Conservation (phyloP, 2,329 filamentous ascomycete species). For the Pezicula radicicola region DNA sequence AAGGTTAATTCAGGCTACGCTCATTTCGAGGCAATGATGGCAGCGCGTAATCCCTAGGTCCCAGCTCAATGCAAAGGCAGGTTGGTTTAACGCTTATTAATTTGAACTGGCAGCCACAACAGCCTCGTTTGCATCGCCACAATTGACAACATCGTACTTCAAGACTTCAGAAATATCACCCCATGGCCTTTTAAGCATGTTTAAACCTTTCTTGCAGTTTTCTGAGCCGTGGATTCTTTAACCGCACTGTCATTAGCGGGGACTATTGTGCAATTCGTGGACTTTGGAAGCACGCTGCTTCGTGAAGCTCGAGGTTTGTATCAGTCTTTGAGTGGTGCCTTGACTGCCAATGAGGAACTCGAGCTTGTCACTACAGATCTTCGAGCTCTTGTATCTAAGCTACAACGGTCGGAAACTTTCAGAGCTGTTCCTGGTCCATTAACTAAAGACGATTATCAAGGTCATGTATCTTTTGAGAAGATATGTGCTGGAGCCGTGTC, state of each 20-base stretch:
- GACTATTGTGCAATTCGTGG: conserved; percentile 41
- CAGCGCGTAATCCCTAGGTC: too few relatives aligned
- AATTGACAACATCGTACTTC: too few relatives aligned
- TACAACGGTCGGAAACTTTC: background rate
- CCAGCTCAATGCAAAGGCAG: too few relatives aligned
- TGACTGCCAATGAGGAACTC: background rate
- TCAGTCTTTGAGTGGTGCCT: background rate
- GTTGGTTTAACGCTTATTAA: too few relatives aligned
- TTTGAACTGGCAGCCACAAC: too few relatives aligned
- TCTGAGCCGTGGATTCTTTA: conserved; percentile 8
- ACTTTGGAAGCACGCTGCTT: conserved; percentile 15
- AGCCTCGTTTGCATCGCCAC: too few relatives aligned
- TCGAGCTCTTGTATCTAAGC: background rate
- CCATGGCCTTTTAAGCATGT: too few relatives aligned
- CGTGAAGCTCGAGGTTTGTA: background rate
- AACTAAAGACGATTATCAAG: background rate
- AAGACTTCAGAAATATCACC: too few relatives aligned
- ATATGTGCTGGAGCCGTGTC: background rate
- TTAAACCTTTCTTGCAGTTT: too few relatives aligned
- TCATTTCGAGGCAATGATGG: too few relatives aligned
- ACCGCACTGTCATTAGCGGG: conserved; percentile 40
- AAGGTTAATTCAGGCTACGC: too few relatives aligned
- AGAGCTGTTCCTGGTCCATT: background rate
- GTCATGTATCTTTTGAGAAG: background rate
- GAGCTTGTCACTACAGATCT: background rate